Conservation (phyloP, 495 filamentous ascomycete species). For the Staphylotrichum tortipilum region DNA sequence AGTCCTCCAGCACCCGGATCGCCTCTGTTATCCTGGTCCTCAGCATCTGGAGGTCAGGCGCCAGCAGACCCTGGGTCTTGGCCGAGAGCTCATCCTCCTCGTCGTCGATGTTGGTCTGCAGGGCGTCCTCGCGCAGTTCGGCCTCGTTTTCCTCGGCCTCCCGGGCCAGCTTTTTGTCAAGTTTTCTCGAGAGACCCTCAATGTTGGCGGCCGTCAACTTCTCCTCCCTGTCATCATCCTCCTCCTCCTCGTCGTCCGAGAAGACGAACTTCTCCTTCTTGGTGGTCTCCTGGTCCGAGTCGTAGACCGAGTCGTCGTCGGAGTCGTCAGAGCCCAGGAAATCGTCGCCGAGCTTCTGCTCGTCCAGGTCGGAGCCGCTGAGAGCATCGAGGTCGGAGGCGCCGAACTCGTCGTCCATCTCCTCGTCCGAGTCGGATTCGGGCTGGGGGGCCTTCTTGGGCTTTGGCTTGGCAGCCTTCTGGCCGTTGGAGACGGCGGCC, state of each 20-base stretch:
- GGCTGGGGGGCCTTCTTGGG: conserved; percentile 37
- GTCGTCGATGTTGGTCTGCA: conserved; percentile 87
- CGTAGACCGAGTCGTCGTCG: conserved; percentile 58
- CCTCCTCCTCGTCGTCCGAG: conserved; percentile 91
- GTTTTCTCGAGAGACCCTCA: conserved; percentile 71
- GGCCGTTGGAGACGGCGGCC: conserved; percentile 24
- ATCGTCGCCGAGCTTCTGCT: conserved; percentile 40
- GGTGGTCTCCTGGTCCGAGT: conserved; percentile 62
- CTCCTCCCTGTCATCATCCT: conserved; percentile 83
- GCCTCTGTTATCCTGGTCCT: conserved; percentile 88
- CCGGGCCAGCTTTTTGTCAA: conserved; percentile 61
- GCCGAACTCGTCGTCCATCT: conserved; percentile 39
- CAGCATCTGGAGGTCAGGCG: conserved; percentile 84
- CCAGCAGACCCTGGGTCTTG: conserved; percentile 47
- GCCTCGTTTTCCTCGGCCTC: conserved; percentile 70
- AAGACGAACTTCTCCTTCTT: conserved; percentile 63
- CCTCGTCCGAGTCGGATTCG: conserved; percentile 44
- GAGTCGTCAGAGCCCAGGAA: conserved; percentile 49
- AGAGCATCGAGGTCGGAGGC: conserved; percentile 49
- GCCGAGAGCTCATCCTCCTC: conserved; percentile 36
- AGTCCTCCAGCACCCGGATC: conserved; percentile 81
- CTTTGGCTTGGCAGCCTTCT: conserved; percentile 37
- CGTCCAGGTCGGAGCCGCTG: conserved; percentile 40
- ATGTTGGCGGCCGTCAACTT: conserved; percentile 94
- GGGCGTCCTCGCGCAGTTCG: conserved; percentile 73